A percentile compares a stretch with the other conserved stretches of the same genome.
These are phyloP conservation scores for Sabuloglossum arenarium DNA, from an alignment of 495 filamentous ascomycete genomes.

Conservation along the genomic window DNA sequence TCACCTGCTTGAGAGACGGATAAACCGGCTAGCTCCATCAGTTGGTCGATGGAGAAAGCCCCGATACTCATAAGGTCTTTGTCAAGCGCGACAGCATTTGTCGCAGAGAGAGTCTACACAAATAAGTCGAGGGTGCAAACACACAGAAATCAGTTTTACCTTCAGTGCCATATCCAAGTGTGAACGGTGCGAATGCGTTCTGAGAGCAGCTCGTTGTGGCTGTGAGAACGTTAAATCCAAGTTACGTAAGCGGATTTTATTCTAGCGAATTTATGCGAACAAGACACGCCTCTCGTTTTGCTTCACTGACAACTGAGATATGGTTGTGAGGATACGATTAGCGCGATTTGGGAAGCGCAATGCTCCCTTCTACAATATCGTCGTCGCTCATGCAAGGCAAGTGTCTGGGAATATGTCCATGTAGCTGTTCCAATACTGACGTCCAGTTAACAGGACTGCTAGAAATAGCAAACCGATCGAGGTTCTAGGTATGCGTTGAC, in stretches of 20 bases:
- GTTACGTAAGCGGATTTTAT: too few species aligned
- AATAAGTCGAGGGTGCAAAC: neutral
- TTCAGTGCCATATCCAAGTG: neutral
- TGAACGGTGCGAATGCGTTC: neutral
- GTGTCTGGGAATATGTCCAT: neutral
- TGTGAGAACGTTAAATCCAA: too few species aligned
- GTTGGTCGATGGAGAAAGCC: slow-evolving; percentile 83
- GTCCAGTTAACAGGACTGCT: slow-evolving; percentile 34
- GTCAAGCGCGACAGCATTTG: slow-evolving; percentile 74
- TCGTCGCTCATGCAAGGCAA: slow-evolving; percentile 88
- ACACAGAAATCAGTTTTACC: neutral
- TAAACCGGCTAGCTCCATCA: slow-evolving; percentile 91
- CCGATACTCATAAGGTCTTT: slow-evolving; percentile 85
- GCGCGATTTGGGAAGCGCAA: slow-evolving; percentile 83
- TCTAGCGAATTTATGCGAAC: slow-evolving; percentile 2
- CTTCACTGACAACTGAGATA: slow-evolving; percentile 15
- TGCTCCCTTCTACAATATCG: slow-evolving; percentile 86
- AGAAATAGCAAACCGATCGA: slow-evolving; percentile 75
- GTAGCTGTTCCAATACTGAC: neutral
- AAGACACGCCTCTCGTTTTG: neutral
- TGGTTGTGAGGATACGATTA: slow-evolving; percentile 87
- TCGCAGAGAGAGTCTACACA: slow-evolving; percentile 57
- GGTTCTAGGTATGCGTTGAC: slow-evolving; percentile 37
- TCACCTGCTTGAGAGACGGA: slow-evolving; percentile 82
- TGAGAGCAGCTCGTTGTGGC: too few species aligned